Evolutionary conservation across 371 early-diverging fungal species (phyloP).

Genomic region (Syncephalastrum racemosum): DNA sequence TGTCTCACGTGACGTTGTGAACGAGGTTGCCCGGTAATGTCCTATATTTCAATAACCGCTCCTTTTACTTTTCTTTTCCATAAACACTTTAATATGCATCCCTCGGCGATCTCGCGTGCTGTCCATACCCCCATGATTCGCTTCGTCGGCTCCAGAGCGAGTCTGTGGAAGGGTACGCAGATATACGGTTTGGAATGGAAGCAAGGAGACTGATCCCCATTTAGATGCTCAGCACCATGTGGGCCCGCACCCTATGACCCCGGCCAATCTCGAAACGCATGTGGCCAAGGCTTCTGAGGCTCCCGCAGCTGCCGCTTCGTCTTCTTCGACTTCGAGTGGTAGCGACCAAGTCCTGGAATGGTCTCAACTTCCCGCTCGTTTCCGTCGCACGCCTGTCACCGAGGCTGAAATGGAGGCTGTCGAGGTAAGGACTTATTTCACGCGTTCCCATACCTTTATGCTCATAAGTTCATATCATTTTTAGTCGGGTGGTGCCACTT

Average conservation of each 20-base stretch:
- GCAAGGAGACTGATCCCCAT: background rate
- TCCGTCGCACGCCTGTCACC: slow-evolving; percentile 33
- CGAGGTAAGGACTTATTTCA: slow-evolving; percentile 24
- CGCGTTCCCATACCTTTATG: background rate
- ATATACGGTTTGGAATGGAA: background rate
- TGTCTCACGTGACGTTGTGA: too few relatives aligned
- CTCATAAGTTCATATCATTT: background rate
- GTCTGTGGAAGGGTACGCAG: slow-evolving; percentile 46
- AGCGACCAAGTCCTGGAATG: slow-evolving; percentile 25
- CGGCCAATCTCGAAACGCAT: slow-evolving; percentile 47
- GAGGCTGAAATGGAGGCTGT: slow-evolving; percentile 53
- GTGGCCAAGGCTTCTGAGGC: slow-evolving; percentile 35
- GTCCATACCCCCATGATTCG: slow-evolving; percentile 50
- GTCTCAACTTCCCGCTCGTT: slow-evolving; percentile 38
- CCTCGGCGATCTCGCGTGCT: slow-evolving; percentile 39
- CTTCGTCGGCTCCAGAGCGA: slow-evolving; percentile 46
- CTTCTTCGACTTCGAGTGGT: slow-evolving; percentile 6
- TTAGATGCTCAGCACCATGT: slow-evolving; percentile 36
- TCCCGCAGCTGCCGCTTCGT: slow-evolving; percentile 9
- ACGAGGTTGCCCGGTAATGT: too few relatives aligned
- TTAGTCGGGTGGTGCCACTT: slow-evolving; percentile 42
- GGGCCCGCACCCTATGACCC: slow-evolving; percentile 51
- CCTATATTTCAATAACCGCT: too few relatives aligned
- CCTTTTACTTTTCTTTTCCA: slow-evolving; percentile 8
- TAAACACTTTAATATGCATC: slow-evolving; percentile 33